Percentiles rank a stretch among this genome's conserved stretches.
Conservation (phyloP, 1,284 basidiomycete genomes). For the Porogramme epimiltina region DNA sequence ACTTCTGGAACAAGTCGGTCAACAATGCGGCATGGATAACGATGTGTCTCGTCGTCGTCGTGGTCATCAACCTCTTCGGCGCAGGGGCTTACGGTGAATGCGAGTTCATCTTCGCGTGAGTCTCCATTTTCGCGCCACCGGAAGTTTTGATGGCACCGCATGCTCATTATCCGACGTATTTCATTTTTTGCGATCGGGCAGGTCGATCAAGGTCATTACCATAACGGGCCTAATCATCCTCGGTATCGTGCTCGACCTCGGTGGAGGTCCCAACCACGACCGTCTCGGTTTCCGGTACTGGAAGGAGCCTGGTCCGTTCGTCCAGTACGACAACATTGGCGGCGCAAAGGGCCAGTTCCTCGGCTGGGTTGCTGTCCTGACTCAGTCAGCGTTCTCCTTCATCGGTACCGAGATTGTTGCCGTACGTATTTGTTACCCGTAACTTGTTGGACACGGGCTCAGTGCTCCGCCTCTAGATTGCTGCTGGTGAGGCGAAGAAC, state of each 20-base stretch:
- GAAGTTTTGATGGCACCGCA: not conserved
- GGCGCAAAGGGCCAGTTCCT: slow-evolving; percentile 57
- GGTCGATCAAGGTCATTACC: slow-evolving; percentile 62
- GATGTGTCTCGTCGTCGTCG: slow-evolving; percentile 61
- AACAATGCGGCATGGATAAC: slow-evolving; percentile 68
- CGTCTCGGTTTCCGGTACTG: slow-evolving; percentile 53
- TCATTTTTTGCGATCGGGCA: slow-evolving; percentile 14
- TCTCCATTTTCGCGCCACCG: not conserved
- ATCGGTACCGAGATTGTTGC: slow-evolving; percentile 80
- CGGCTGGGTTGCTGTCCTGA: slow-evolving; percentile 53
- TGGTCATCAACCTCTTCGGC: slow-evolving; percentile 70
- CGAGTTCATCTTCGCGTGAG: slow-evolving; percentile 56
- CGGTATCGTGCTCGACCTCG: slow-evolving; percentile 61
- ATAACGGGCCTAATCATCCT: slow-evolving; percentile 53
- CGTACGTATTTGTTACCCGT: slow-evolving; percentile 43
- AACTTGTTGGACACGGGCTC: too few relatives aligned
- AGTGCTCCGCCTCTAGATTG: slow-evolving; percentile 54
- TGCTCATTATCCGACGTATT: not conserved
- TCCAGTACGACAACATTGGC: slow-evolving; percentile 40
- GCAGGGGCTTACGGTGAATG: slow-evolving; percentile 49
- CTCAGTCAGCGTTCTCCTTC: slow-evolving; percentile 73
- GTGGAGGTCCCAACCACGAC: slow-evolving; percentile 58
- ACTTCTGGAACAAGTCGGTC: slow-evolving; percentile 55
- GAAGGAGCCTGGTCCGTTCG: slow-evolving; percentile 60
- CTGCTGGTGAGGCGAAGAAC: slow-evolving; percentile 79